Base-by-base conservation (phyloP, 1,284 basidiomycete genomes). In the Schizopora paradoxa region DNA sequence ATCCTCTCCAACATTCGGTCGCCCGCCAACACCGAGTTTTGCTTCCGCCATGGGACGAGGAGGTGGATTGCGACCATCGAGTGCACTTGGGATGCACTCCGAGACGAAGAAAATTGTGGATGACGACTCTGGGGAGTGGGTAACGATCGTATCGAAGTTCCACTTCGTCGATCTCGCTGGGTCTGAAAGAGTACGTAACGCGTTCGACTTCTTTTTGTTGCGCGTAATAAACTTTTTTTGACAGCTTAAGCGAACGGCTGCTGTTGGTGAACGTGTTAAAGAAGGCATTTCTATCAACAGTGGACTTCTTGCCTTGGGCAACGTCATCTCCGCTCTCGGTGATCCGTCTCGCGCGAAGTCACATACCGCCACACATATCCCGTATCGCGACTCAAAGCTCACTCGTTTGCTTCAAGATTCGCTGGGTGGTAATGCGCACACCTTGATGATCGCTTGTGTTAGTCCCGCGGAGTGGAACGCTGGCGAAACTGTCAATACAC, bases 121-220 rank as follows among this genome's bases (percentile, higher is more conserved):
- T 25, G 80, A 83, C 16, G 83, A 85, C 13, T 57, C 67, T 6
- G 83, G 86, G 2, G 86, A 92, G 54, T 93, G 90, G 88, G 74
- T 87, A 8, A 91, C 91, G 0, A 79, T 95, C 41, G 83, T 87
- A 33, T 95, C 91, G 54, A 99, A 99, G 63, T 97, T 98, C 68
- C 95, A 99, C 67, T 97, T 98, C 61, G 96, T 99, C 40, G 95
- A 99, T 68, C 68, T 99, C 54, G 95, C 95, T 21, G 95, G 95
- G 41, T 95, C 91, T 26, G 95, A 99, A 70, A 74, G 96, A 56
- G 86, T 91, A 61, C 62, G 79, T 69, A 3, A 37, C 45, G 40
- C 28, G 35, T 29, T 31, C 41, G 42, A 32, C 45, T 36, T 43
- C 16, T 25, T 39, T 19, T 43, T 36, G 52, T 8, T 33, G 55